Base-by-base conservation (phyloP, 208 protist genomes). In the Leishmania braziliensis region DNA sequence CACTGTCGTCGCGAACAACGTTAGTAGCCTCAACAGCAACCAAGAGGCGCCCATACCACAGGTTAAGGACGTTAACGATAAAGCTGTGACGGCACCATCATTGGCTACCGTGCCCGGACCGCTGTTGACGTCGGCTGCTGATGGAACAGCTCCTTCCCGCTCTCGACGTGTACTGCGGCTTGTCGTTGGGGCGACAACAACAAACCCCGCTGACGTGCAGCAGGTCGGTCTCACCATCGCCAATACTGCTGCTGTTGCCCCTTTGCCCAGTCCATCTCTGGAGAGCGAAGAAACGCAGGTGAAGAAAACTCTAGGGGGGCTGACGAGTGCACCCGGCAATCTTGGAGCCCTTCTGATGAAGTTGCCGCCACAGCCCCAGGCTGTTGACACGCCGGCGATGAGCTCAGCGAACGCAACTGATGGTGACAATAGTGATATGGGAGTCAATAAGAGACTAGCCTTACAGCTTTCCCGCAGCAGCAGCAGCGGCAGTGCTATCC, bases 131-230 rank as follows among this genome's bases (percentile, higher is more conserved):
- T 16, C 46, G 18, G 26, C 46, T 73, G 23, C 69, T 6, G 46
- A 51, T 53, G 48, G 46, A 16, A 26, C 69, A 33, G 6, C 69
- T 72, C 36, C 66, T 54, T 73, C 69, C 69, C 23, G 43, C 16
- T 46, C 69, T 73, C 69, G 69, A 73, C 69, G 69, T 36, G 69
- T 51, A 26, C 46, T 73, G 69, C 18, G 33, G 26, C 69, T 73
- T 46, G 43, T 16, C 9, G 69, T 73, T 53, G 23, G 23, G 46
- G 26, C 43, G 23, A 20, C 69, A 54, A 46, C 26, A 46, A 46
- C 26, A 46, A 73, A 53, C 20, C 6, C 9, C 2, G 26, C 43
- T 51, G 36, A 43, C 46, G 20, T 46, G 26, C 69, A 53, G 46
- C 20, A 29, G 43, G 69, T 12, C 26, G 8, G 26, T 73, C 43